Evolutionary conservation across 805 yeast genomes (phyloP).

Genomic region (Wickerhamiella hasegawae): DNA sequence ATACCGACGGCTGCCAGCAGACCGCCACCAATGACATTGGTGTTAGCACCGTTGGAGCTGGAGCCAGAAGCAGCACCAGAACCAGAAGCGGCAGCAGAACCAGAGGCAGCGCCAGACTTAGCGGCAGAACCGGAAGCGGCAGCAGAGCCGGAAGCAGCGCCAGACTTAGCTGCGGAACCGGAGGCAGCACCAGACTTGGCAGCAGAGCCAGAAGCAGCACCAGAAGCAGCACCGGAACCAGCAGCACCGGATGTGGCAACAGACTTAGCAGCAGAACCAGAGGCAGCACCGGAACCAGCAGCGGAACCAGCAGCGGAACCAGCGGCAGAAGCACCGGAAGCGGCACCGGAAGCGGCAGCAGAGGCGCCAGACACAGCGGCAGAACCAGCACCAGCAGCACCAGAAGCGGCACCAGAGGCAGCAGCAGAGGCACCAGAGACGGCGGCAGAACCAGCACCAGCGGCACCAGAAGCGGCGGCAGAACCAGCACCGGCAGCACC

Average conservation of each 20-base stretch:
- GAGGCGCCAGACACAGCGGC: conserved; percentile 6
- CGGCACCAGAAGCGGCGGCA: neutral
- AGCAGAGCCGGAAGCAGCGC: conserved; percentile 1
- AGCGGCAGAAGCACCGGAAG: conserved; percentile 5
- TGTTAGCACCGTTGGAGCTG: neutral
- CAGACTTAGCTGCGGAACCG: conserved; percentile 1
- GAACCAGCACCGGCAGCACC: neutral
- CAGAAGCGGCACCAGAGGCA: neutral
- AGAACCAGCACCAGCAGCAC: neutral
- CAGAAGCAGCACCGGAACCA: neutral
- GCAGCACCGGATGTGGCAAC: conserved; percentile 1
- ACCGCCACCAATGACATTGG: conserved; percentile 1
- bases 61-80: neutral
- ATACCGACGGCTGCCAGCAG: neutral
- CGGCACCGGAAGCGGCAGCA: conserved; percentile 5
- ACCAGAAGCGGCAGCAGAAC: neutral
- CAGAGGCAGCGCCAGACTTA: neutral
- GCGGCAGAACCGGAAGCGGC: neutral
- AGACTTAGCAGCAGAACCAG: neutral
- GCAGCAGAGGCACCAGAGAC: neutral
- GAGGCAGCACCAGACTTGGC: neutral
- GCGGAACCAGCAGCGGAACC: conserved; percentile 3
- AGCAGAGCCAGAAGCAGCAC: neutral
- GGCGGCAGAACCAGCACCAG: neutral
- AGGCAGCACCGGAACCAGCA: conserved; percentile 2